phyloP scores from a whole-genome alignment of 345 rosid genomes.

The Cardiospermum halicacabum region DNA sequence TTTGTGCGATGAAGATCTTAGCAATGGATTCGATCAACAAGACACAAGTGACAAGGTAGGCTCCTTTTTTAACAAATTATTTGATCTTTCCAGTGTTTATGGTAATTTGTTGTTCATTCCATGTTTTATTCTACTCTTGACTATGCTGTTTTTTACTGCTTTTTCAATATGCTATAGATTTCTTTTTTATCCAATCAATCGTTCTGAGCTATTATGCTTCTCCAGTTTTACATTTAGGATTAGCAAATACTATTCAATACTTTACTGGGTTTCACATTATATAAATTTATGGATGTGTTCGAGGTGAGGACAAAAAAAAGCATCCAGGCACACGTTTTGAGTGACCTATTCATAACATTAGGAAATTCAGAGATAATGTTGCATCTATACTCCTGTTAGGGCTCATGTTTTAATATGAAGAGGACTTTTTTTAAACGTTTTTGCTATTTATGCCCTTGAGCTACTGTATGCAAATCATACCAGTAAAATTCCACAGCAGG shows the following conservation, averaged over 20 bases:
- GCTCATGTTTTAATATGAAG: neutral
- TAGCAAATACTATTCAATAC: neutral
- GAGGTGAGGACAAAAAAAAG: neutral
- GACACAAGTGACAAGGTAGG: constrained; percentile 39
- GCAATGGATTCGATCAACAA: constrained; percentile 24
- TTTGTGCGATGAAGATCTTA: constrained; percentile 20
- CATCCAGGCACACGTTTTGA: neutral
- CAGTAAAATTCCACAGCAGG: neutral
- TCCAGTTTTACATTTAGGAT: neutral
- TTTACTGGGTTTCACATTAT: neutral
- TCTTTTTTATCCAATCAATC: neutral
- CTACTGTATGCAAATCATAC: neutral
- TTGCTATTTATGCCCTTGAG: too few relatives aligned
- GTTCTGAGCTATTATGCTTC: neutral
- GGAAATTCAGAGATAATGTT: neutral
- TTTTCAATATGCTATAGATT: neutral
- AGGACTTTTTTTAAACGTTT: neutral
- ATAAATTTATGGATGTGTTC: neutral
- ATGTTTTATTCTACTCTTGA: neutral
- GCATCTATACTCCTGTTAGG: neutral
- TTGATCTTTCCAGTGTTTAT: neutral
- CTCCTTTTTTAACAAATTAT: neutral
- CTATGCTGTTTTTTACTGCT: neutral
- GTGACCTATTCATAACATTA: neutral
- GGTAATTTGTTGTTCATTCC: neutral